Evolutionary conservation across 1,284 basidiomycete species (phyloP).

Genomic region (Leccinum pachyderme): DNA sequence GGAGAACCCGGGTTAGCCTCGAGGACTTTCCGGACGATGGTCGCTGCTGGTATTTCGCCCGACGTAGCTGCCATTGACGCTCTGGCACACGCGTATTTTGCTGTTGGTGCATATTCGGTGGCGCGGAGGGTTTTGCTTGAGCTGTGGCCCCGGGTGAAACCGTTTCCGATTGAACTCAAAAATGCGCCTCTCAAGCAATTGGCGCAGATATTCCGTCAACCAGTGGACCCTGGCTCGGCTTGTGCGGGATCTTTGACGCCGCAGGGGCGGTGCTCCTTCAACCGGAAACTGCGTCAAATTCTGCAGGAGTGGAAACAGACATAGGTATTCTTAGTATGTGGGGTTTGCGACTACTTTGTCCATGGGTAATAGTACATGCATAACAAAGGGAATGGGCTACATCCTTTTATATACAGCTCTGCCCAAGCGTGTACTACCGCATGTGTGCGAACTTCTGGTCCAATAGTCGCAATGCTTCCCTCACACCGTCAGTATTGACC

Average conservation of each 20-base stretch:
- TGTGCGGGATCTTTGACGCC: slow-evolving; percentile 22
- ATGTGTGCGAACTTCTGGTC: slow-evolving; percentile 62
- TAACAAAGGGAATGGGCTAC: background rate
- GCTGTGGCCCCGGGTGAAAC: slow-evolving; percentile 64
- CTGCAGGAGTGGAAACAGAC: slow-evolving; percentile 22
- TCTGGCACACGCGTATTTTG: slow-evolving; percentile 63
- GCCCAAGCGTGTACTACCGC: slow-evolving; percentile 15
- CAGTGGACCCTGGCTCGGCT: slow-evolving; percentile 9
- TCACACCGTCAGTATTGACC: slow-evolving; percentile 76
- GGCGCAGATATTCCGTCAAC: slow-evolving; percentile 40
- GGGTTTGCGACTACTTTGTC: background rate
- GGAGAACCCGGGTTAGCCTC: slow-evolving; percentile 55
- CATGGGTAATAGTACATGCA: slow-evolving; percentile 8
- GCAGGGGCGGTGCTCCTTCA: slow-evolving; percentile 32
- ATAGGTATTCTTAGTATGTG: slow-evolving; percentile 2
- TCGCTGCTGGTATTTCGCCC: slow-evolving; percentile 56
- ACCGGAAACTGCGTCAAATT: slow-evolving; percentile 28
- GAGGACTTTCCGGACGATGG: slow-evolving; percentile 59
- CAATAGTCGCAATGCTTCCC: slow-evolving; percentile 73
- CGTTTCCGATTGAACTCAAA: slow-evolving; percentile 51
- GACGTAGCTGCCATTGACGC: slow-evolving; percentile 69
- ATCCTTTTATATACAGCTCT: background rate
- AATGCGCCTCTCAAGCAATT: slow-evolving; percentile 44
- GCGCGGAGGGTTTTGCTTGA: slow-evolving; percentile 54
- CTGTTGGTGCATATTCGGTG: slow-evolving; percentile 46